phyloP scores from a whole-genome alignment of 2,329 filamentous ascomycete genomes.

The Pestalotiopsis sp. region DNA sequence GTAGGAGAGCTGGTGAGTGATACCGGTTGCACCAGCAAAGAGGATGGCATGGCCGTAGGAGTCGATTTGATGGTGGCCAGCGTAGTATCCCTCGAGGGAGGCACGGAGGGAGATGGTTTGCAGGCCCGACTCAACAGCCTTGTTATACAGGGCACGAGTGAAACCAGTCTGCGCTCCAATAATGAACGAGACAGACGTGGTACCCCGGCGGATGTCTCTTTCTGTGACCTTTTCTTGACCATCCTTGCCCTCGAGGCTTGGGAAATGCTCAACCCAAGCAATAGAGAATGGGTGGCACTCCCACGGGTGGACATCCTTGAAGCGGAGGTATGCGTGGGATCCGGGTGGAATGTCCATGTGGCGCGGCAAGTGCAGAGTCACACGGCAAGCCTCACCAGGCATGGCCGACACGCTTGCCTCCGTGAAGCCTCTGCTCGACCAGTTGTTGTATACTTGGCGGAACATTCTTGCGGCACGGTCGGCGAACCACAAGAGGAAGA shows the following conservation, averaged over 20 bases:
- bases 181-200: constrained; percentile 73
- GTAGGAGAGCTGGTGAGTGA: constrained; percentile 93
- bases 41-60: constrained; percentile 92
- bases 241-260: constrained; percentile 39
- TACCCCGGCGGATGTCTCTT: constrained; percentile 31
- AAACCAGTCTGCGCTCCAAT: constrained; percentile 88
- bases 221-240: constrained; percentile 40
- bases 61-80: constrained; percentile 79
- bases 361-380: constrained; percentile 71
- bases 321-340: constrained; percentile 75
- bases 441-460: constrained; percentile 69
- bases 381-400: constrained; percentile 70
- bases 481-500: constrained; percentile 75
- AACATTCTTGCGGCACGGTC: constrained; percentile 70
- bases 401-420: constrained; percentile 69
- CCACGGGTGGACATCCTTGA: constrained; percentile 67
- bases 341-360: constrained; percentile 70
- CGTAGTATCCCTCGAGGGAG: constrained; percentile 88
- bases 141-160: constrained; percentile 79
- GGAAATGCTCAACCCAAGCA: constrained; percentile 68
- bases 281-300: constrained; percentile 81
- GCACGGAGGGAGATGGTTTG: constrained; percentile 67
- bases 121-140: constrained; percentile 57
- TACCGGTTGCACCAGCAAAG: constrained; percentile 90
- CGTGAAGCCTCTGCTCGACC: constrained; percentile 60